Evolutionary conservation across 2,329 filamentous ascomycete genomes (phyloP).

Genomic region (Cladorrhinum sp.): DNA sequence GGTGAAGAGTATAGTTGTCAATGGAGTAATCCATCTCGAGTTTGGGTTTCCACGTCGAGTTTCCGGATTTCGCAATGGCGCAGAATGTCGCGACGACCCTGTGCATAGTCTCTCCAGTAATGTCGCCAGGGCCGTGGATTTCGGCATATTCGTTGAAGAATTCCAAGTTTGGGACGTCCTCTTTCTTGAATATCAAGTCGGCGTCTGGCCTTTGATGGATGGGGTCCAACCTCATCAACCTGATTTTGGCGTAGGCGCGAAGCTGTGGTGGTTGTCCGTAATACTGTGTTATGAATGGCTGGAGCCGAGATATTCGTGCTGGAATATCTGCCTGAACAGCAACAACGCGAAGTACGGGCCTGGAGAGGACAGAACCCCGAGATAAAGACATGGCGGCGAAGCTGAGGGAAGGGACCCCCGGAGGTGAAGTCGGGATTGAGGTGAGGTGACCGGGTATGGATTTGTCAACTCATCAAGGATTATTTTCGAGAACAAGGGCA

Average conservation of each 20-base stretch:
- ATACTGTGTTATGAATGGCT: background rate
- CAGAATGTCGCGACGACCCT: conserved; percentile 28
- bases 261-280: background rate
- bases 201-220: background rate
- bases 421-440: background rate
- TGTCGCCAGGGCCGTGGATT: conserved; percentile 16
- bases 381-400: conserved; percentile 7
- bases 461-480: background rate
- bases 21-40: conserved; percentile 25
- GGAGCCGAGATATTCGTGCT: background rate
- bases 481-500: background rate
- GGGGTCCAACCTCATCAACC: background rate
- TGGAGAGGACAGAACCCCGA: background rate
- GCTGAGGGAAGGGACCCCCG: background rate
- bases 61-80: conserved; percentile 19
- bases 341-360: background rate
- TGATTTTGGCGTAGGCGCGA: background rate
- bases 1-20: conserved; percentile 34
- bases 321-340: background rate
- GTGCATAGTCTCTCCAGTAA: conserved; percentile 26
- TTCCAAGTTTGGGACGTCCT: conserved; percentile 29
- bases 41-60: conserved; percentile 20
- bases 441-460: background rate
- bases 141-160: conserved; percentile 27
- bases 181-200: conserved; percentile 25